These are phyloP conservation scores for Iris pallida DNA, from an alignment of 116 monocot genomes.

Conservation along the genomic window DNA sequence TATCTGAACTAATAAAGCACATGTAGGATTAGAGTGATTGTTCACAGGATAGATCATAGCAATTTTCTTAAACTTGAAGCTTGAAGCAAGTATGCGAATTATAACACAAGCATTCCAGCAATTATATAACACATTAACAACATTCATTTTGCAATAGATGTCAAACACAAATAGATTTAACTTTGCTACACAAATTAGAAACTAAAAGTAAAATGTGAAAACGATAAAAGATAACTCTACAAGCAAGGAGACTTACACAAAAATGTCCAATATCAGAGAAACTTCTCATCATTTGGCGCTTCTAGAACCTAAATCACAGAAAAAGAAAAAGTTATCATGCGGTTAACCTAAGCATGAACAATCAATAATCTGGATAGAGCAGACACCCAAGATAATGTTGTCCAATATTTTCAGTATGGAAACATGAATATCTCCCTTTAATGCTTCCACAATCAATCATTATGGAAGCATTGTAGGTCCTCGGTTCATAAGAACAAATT, in stretches of 20 bases:
- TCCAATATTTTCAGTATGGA: no score
- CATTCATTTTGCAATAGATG: not conserved
- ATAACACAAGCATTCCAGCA: no score
- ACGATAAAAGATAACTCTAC: not conserved
- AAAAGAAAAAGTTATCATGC: constrained; percentile 31
- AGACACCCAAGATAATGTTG: not conserved
- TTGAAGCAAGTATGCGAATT: no score
- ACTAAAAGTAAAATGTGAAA: not conserved
- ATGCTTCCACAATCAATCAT: no score
- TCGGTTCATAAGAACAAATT: no score
- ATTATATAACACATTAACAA: not conserved
- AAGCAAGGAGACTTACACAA: constrained; percentile 47
- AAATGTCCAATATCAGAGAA: constrained; percentile 74
- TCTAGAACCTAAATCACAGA: constrained; percentile 72
- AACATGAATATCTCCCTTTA: no score
- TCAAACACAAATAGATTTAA: not conserved
- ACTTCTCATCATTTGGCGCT: constrained; percentile 88
- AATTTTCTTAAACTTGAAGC: no score
- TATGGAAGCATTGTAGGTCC: no score
- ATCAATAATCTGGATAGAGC: not conserved
- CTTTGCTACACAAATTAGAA: not conserved
- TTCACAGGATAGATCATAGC: no score
- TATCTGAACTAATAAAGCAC: no score
- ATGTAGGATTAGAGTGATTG: no score
- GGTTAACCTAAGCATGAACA: constrained; percentile 35